Conservation (phyloP, 164 flowering plant genomes). For the Cinnamomum chago region DNA sequence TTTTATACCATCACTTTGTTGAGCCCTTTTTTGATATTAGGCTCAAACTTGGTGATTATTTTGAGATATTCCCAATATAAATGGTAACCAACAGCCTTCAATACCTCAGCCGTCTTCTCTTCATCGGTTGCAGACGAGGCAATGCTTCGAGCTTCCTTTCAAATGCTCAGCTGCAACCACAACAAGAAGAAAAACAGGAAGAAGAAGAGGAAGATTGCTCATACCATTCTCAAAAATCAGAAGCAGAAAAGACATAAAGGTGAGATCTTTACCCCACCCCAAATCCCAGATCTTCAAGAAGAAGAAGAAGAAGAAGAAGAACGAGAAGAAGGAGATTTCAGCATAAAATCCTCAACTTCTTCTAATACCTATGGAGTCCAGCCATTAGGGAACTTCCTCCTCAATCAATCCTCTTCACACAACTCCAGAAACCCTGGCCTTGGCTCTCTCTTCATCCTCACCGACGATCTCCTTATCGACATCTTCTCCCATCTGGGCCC, state of each 20-base stretch:
- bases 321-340: constrained; percentile 40
- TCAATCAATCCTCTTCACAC: constrained; percentile 34
- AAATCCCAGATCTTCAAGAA: background rate
- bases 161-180: constrained; percentile 1
- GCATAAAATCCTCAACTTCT: constrained; percentile 55
- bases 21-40: too few species aligned
- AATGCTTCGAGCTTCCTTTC: background rate
- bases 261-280: background rate
- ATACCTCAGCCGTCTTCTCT: background rate
- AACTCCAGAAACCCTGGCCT: constrained; percentile 89
- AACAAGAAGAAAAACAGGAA: background rate
- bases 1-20: too few species aligned
- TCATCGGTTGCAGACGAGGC: background rate
- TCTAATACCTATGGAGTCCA: constrained; percentile 77
- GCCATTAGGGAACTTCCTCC: constrained; percentile 76
- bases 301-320: constrained; percentile 15
- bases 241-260: background rate
- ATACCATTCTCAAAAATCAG: background rate
- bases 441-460: constrained; percentile 57
- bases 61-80: too few species aligned
- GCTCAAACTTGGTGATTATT: too few species aligned
- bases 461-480: constrained; percentile 87
- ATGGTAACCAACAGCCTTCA: background rate
- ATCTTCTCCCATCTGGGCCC: constrained; percentile 61
- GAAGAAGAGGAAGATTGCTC: background rate